Conservation (phyloP, 805 yeast species). For the Isabelozyma rhagii region DNA sequence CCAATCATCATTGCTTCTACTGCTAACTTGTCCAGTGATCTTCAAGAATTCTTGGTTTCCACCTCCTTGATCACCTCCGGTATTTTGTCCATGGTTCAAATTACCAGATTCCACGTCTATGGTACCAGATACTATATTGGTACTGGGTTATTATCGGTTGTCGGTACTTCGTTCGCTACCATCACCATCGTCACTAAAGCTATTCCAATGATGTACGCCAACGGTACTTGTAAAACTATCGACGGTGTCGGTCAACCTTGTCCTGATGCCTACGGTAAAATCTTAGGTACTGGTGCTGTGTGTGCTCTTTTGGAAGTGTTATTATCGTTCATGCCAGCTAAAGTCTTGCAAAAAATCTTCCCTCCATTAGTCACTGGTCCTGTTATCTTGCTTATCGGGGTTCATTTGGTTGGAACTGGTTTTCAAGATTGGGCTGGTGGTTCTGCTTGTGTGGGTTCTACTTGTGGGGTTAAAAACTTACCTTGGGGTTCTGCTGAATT, state of each 20-base stretch:
- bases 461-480: conserved; percentile 38
- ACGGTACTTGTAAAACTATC: conserved; percentile 64
- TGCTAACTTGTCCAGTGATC: conserved; percentile 53
- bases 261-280: conserved; percentile 88
- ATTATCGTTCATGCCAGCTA: conserved; percentile 76
- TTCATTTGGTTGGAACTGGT: conserved; percentile 64
- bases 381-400: conserved; percentile 82
- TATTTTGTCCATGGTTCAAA: conserved; percentile 56
- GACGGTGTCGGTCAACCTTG: conserved; percentile 74
- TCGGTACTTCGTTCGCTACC: conserved; percentile 89
- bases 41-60: conserved; percentile 36
- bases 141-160: conserved; percentile 85
- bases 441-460: conserved; percentile 52
- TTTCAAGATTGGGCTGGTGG: conserved; percentile 90
- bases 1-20: conserved; percentile 66
- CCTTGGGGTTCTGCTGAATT: conserved; percentile 87
- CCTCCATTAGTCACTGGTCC: conserved; percentile 95
- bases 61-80: conserved; percentile 39
- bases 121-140: conserved; percentile 77
- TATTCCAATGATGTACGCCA: conserved; percentile 72
- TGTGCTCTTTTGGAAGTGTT: conserved; percentile 75
- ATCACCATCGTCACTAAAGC: conserved; percentile 48
- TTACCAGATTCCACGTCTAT: conserved; percentile 74
- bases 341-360: conserved; percentile 63
- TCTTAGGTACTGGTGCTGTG: conserved; percentile 74